phyloP scores from a whole-genome alignment of 306 rosid genomes.

The Lathyrus sativus region DNA sequence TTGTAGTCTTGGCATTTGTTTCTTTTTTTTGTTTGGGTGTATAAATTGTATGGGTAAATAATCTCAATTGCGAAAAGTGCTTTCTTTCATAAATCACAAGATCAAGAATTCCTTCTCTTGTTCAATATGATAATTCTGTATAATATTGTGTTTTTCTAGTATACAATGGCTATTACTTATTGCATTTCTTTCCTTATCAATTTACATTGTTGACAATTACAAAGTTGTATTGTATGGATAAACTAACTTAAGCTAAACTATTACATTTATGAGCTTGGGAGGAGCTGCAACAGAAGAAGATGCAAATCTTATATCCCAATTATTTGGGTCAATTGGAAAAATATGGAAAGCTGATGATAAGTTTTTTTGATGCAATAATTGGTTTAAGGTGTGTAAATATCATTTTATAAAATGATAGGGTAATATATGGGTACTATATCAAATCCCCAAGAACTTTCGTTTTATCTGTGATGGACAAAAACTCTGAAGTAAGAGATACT shows the following conservation, averaged over 20 bases:
- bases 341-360: conserved; percentile 88
- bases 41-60: conserved; percentile 11
- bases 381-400: conserved; percentile 71
- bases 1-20: conserved; percentile 12
- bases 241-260: too few relatives aligned
- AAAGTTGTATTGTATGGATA: too few relatives aligned
- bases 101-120: conserved; percentile 33
- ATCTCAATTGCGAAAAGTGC: conserved; percentile 24
- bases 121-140: conserved; percentile 5
- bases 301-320: conserved; percentile 61
- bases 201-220: too few relatives aligned
- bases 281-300: too few relatives aligned
- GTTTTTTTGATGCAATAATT: conserved; percentile 82
- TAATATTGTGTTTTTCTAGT: conserved; percentile 23
- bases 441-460: conserved; percentile 13
- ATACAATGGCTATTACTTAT: too few relatives aligned
- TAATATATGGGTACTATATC: conserved; percentile 10
- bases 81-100: conserved; percentile 23
- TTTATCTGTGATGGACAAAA: conserved; percentile 15
- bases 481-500: conserved; percentile 14
- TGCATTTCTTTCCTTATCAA: too few relatives aligned
- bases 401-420: conserved; percentile 16
- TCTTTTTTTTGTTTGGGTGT: conserved; percentile 4
- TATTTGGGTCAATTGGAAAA: conserved; percentile 92
- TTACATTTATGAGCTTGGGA: too few relatives aligned